These are phyloP conservation scores for Cyclocybe cylindracea DNA, from an alignment of 768 basidiomycete species.

Conservation along the genomic window DNA sequence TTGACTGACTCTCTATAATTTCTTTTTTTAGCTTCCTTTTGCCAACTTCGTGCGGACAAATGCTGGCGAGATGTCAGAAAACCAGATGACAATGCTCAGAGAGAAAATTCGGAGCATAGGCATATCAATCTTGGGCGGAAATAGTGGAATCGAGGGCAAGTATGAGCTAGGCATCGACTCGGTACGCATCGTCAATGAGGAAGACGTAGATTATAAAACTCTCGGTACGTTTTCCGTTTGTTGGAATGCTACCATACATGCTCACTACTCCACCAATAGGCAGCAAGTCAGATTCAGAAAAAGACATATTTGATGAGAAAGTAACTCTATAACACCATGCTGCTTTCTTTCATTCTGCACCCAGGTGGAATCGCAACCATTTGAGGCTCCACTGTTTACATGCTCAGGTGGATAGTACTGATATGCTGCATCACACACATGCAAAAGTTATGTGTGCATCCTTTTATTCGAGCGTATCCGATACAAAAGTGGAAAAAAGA, in stretches of 20 bases:
- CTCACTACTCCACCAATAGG: not conserved
- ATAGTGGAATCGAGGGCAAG: conserved; percentile 67
- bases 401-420: too few relatives aligned
- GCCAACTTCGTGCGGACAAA: conserved; percentile 74
- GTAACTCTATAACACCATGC: not conserved
- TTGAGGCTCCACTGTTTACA: too few relatives aligned
- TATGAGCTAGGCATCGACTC: conserved; percentile 86
- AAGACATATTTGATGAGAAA: conserved; percentile 2
- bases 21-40: conserved; percentile 71
- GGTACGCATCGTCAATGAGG: conserved; percentile 80
- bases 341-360: too few relatives aligned
- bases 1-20: not conserved
- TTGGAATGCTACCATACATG: not conserved
- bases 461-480: not conserved
- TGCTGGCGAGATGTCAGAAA: conserved; percentile 65
- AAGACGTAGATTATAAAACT: conserved; percentile 46
- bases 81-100: conserved; percentile 74
- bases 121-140: conserved; percentile 85
- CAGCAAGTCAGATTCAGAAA: conserved; percentile 1
- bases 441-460: not conserved
- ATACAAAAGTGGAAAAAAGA: conserved; percentile 3
- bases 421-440: not conserved
- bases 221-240: conserved; percentile 15
- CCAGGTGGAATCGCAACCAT: too few relatives aligned
- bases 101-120: conserved; percentile 81